Percentiles rank a stretch among this genome's conserved stretches.
Conservation (phyloP, 2,329 filamentous ascomycete species). For the Scorias spongiosa region DNA sequence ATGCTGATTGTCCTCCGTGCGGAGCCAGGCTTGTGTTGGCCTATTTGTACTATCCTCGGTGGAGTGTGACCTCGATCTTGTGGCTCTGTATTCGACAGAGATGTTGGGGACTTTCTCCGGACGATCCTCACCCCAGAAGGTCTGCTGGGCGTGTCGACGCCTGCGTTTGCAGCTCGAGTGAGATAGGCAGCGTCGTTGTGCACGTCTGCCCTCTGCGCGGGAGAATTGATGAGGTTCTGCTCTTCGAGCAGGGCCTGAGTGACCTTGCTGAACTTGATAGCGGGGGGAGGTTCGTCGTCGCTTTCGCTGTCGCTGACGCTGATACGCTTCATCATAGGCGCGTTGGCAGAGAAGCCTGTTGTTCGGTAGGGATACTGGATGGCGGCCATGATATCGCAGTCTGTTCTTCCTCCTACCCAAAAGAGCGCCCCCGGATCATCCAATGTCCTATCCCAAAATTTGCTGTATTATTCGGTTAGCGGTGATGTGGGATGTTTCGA, state of each 20-base stretch:
- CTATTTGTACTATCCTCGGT: slow-evolving; percentile 21
- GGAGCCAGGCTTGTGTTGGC: slow-evolving; percentile 13
- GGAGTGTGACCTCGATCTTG: slow-evolving; percentile 15
- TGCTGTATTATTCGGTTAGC: too few relatives aligned
- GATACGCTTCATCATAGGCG: slow-evolving; percentile 32
- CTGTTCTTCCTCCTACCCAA: background rate
- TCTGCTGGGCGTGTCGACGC: slow-evolving; percentile 21
- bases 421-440: too few relatives aligned
- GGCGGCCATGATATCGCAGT: slow-evolving; percentile 16
- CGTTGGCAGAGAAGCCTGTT: slow-evolving; percentile 30
- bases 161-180: slow-evolving; percentile 14
- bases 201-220: slow-evolving; percentile 29
- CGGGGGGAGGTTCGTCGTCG: slow-evolving; percentile 77
- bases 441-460: too few relatives aligned
- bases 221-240: slow-evolving; percentile 42
- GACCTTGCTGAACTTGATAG: slow-evolving; percentile 84
- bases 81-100: slow-evolving; percentile 7
- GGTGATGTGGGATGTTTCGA: too few relatives aligned
- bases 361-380: slow-evolving; percentile 20
- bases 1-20: slow-evolving; percentile 19
- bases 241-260: slow-evolving; percentile 67
- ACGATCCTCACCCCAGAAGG: slow-evolving; percentile 21
- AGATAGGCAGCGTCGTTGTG: slow-evolving; percentile 15
- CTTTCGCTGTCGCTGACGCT: slow-evolving; percentile 62
- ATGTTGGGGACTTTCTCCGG: slow-evolving; percentile 18